Evolutionary conservation across 2,329 filamentous ascomycete species (phyloP).

Genomic region (Pseudogymnoascus sp.): DNA sequence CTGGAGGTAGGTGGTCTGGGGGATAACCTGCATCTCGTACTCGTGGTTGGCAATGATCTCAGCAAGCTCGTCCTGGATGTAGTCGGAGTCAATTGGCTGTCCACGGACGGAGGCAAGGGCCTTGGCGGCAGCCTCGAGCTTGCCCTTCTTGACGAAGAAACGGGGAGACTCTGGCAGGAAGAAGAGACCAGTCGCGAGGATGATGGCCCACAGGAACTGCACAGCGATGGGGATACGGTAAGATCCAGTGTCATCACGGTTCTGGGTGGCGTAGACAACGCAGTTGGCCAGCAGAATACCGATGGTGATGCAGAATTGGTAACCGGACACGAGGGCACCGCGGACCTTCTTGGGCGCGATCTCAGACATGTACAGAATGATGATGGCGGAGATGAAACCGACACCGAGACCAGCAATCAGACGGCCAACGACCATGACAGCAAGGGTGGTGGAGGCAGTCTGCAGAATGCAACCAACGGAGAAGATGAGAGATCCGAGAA

Average conservation of each 20-base stretch:
- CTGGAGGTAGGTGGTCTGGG: constrained; percentile 53
- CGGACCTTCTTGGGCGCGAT: constrained; percentile 59
- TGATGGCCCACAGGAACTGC: constrained; percentile 72
- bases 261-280: constrained; percentile 62
- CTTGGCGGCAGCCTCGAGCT: constrained; percentile 52
- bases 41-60: constrained; percentile 84
- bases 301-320: constrained; percentile 76
- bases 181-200: constrained; percentile 62
- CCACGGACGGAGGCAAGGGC: constrained; percentile 62
- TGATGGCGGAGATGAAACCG: constrained; percentile 70
- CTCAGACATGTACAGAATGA: constrained; percentile 72
- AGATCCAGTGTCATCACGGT: constrained; percentile 50
- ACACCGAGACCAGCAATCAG: constrained; percentile 69
- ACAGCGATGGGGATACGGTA: constrained; percentile 76
- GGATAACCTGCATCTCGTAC: constrained; percentile 64
- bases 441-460: constrained; percentile 46
- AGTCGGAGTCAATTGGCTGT: constrained; percentile 62
- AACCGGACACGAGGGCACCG: constrained; percentile 66
- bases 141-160: constrained; percentile 71
- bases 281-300: constrained; percentile 67
- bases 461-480: constrained; percentile 59
- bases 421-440: constrained; percentile 64
- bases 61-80: constrained; percentile 66
- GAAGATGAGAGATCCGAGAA: constrained; percentile 65
- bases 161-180: constrained; percentile 76